phyloP scores from a whole-genome alignment of 108 stramenopile genomes.

The Cyclotella baltica region DNA sequence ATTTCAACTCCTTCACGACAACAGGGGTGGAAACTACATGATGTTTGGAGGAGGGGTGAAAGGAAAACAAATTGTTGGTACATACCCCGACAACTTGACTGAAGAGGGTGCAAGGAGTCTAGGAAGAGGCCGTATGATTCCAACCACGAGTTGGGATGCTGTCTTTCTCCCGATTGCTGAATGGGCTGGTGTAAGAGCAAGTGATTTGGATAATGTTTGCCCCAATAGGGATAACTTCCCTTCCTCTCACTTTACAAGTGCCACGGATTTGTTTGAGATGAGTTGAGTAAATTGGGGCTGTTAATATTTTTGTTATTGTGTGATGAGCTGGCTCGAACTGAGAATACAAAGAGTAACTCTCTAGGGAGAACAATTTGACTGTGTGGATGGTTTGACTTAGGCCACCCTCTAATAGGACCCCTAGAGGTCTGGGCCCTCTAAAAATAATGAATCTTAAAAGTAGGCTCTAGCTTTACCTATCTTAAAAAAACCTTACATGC shows the following conservation, averaged over 20 bases:
- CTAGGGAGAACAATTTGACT: too few relatives aligned
- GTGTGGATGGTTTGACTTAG: too few relatives aligned
- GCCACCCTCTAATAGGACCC: too few relatives aligned
- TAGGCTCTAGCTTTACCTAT: too few relatives aligned
- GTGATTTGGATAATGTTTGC: constrained; percentile 36
- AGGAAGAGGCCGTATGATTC: constrained; percentile 58
- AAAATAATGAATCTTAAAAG: too few relatives aligned
- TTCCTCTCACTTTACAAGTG: constrained; percentile 23
- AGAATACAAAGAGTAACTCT: too few relatives aligned
- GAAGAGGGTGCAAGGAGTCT: constrained; percentile 36
- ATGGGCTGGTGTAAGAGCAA: constrained; percentile 46
- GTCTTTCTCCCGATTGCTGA: constrained; percentile 53
- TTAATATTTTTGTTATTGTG: too few relatives aligned
- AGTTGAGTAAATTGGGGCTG: too few relatives aligned
- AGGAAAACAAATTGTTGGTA: constrained; percentile 53
- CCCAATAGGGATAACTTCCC: constrained; percentile 47
- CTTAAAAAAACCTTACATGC: too few relatives aligned
- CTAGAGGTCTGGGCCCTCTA: too few relatives aligned
- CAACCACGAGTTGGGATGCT: constrained; percentile 59
- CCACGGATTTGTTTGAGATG: constrained; percentile 37
- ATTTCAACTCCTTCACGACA: too few relatives aligned
- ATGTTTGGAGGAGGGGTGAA: constrained; percentile 55
- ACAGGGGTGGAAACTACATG: constrained; percentile 57
- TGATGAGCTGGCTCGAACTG: too few relatives aligned
- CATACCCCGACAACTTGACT: constrained; percentile 43